phyloP scores from a whole-genome alignment of 768 basidiomycete genomes.

The Coprinellus micaceus region DNA sequence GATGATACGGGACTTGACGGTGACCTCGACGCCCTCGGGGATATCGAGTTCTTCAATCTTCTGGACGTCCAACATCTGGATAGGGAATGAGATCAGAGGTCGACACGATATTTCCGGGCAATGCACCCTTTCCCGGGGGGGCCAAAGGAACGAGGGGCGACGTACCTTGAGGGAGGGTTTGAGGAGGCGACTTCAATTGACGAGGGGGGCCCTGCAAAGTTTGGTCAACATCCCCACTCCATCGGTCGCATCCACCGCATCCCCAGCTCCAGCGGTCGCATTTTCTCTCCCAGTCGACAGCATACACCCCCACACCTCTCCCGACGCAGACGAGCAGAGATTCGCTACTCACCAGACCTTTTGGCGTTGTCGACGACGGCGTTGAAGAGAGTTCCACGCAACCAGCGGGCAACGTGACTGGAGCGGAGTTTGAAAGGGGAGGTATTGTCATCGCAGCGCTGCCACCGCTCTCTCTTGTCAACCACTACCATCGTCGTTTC shows the following conservation, averaged over 20 bases:
- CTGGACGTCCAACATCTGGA: slow-evolving; percentile 88
- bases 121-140: slow-evolving; percentile 23
- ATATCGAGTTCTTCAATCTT: slow-evolving; percentile 90
- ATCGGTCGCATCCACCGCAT: no score
- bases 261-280: no score
- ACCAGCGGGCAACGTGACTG: neutral
- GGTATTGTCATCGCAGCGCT: slow-evolving; percentile 9
- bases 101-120: slow-evolving; percentile 2
- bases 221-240: no score
- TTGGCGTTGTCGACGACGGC: no score
- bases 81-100: slow-evolving; percentile 6
- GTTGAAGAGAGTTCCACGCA: no score
- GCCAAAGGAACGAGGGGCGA: slow-evolving; percentile 20
- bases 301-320: no score
- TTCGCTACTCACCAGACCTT: no score
- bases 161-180: slow-evolving; percentile 34
- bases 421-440: slow-evolving; percentile 14
- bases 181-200: neutral
- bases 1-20: slow-evolving; percentile 88
- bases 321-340: no score
- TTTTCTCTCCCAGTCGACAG: no score
- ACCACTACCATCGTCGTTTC: slow-evolving; percentile 16
- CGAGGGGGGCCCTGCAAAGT: no score
- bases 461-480: slow-evolving; percentile 10
- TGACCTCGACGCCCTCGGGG: slow-evolving; percentile 79